Percentiles rank a stretch among this genome's conserved stretches.
phyloP scores from a whole-genome alignment of 148 eudicot genomes.

The Chenopodium album region DNA sequence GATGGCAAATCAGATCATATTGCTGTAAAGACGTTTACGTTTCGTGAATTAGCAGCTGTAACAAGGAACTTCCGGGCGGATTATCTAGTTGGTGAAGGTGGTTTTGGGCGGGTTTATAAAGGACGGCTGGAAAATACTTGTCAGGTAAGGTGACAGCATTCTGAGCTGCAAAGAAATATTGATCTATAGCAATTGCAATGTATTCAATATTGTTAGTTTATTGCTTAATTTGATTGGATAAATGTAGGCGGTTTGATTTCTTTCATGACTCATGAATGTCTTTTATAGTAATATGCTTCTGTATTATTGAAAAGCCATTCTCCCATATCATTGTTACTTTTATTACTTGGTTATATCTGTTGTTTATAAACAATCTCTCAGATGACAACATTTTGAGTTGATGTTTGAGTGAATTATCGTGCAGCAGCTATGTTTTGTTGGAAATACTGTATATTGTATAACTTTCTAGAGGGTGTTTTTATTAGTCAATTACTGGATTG shows the following conservation, averaged over 20 bases:
- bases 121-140: conserved; percentile 27
- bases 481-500: neutral
- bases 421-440: neutral
- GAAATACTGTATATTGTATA: neutral
- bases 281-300: neutral
- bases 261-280: neutral
- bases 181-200: neutral
- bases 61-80: conserved; percentile 31
- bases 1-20: conserved; percentile 16
- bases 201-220: neutral
- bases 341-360: neutral
- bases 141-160: conserved; percentile 23
- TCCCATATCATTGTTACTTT: neutral
- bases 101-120: conserved; percentile 42
- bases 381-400: neutral
- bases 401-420: neutral
- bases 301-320: neutral
- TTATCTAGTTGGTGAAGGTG: conserved; percentile 40
- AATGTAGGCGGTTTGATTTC: neutral
- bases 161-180: neutral
- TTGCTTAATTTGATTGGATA: neutral
- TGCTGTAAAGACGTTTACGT: conserved; percentile 28
- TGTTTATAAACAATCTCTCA: neutral
- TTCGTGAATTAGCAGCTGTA: conserved; percentile 29
- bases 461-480: neutral